These are phyloP conservation scores for Aspergillus bertholletiae DNA, from an alignment of 495 filamentous ascomycete genomes.

Conservation along the genomic window DNA sequence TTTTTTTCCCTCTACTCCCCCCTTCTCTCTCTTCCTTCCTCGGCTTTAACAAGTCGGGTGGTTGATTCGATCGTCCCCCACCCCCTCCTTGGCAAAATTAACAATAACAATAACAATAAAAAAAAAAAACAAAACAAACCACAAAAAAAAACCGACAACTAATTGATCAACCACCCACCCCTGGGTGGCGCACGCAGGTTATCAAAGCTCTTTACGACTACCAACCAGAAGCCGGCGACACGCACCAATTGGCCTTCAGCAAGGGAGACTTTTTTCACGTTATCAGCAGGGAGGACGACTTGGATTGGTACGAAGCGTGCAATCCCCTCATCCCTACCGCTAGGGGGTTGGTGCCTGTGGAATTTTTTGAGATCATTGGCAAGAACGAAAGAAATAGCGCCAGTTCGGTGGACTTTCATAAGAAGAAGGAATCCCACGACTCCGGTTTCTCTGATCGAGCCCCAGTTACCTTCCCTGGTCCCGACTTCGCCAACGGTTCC, in stretches of 20 bases:
- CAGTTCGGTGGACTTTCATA: constrained; percentile 63
- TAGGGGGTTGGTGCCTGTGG: constrained; percentile 86
- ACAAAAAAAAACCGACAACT: too few relatives aligned
- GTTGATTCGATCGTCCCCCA: too few relatives aligned
- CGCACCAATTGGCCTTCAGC: constrained; percentile 82
- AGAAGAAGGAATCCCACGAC: constrained; percentile 64
- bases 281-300: constrained; percentile 90
- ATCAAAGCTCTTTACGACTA: constrained; percentile 97
- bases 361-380: constrained; percentile 86
- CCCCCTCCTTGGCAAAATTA: too few relatives aligned
- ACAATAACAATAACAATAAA: too few relatives aligned
- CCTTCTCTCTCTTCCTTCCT: too few relatives aligned
- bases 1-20: too few relatives aligned
- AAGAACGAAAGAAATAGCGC: constrained; percentile 82
- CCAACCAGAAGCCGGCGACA: constrained; percentile 58
- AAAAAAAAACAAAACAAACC: too few relatives aligned
- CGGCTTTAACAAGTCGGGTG: too few relatives aligned
- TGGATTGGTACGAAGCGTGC: constrained; percentile 97
- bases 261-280: constrained; percentile 98
- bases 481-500: constrained; percentile 26
- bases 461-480: constrained; percentile 30
- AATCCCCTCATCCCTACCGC: constrained; percentile 88
- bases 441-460: constrained; percentile 74
- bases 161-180: constrained; percentile 18
- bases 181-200: constrained; percentile 60